These are phyloP conservation scores for Lophiostoma macrostomum DNA, from an alignment of 495 filamentous ascomycete species.

Conservation along the genomic window DNA sequence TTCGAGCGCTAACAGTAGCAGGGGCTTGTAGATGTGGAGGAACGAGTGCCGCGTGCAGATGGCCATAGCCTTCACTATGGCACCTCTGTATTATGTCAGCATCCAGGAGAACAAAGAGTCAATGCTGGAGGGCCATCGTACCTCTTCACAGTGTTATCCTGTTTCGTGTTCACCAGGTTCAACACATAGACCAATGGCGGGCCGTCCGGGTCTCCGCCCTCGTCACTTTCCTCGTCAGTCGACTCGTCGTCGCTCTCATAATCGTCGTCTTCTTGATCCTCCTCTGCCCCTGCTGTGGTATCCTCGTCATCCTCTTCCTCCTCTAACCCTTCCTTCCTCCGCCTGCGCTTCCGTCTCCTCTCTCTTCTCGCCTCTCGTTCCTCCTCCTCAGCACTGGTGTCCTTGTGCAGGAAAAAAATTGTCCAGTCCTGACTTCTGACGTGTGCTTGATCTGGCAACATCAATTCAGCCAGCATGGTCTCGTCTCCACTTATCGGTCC, in stretches of 20 bases:
- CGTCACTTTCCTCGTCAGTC: slow-evolving; percentile 59
- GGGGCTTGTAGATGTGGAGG: slow-evolving; percentile 97
- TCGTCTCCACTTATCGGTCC: slow-evolving; percentile 95
- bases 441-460: slow-evolving; percentile 97
- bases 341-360: slow-evolving; percentile 45
- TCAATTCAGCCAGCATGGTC: slow-evolving; percentile 95
- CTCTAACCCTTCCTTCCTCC: slow-evolving; percentile 34
- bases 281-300: slow-evolving; percentile 35
- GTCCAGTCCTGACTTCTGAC: slow-evolving; percentile 97
- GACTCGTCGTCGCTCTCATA: slow-evolving; percentile 47
- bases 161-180: slow-evolving; percentile 97
- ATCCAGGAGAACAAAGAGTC: neutral
- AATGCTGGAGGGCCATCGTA: slow-evolving; percentile 32
- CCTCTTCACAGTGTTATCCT: slow-evolving; percentile 85
- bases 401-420: slow-evolving; percentile 97
- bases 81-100: slow-evolving; percentile 60
- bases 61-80: slow-evolving; percentile 98
- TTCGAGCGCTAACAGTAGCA: slow-evolving; percentile 90
- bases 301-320: slow-evolving; percentile 20
- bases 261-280: slow-evolving; percentile 48
- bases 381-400: slow-evolving; percentile 75
- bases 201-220: slow-evolving; percentile 61
- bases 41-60: slow-evolving; percentile 99
- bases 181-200: slow-evolving; percentile 97
- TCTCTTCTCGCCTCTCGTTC: slow-evolving; percentile 54